Conservation (phyloP, 1,284 basidiomycete species). For the Boletus holoroseus region DNA sequence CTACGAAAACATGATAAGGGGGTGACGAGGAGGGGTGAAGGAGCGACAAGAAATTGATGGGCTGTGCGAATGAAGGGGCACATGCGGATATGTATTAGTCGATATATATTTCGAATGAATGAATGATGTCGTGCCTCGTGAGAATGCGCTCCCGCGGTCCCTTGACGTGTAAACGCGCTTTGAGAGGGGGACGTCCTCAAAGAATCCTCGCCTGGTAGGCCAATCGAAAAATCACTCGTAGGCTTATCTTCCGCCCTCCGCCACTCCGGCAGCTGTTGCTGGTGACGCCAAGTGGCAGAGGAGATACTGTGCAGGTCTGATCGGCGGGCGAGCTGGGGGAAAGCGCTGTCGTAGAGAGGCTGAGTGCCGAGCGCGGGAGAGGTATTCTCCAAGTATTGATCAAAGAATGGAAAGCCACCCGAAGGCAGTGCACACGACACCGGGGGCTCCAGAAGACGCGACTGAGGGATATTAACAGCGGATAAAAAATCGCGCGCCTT, state of each 20-base stretch:
- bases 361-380: constrained; percentile 36
- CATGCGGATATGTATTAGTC: constrained; percentile 15
- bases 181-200: constrained; percentile 29
- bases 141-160: constrained; percentile 26
- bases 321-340: constrained; percentile 27
- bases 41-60: constrained; percentile 78
- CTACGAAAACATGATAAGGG: constrained; percentile 72
- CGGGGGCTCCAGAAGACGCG: constrained; percentile 31
- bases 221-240: constrained; percentile 18
- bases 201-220: constrained; percentile 23
- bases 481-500: constrained; percentile 38
- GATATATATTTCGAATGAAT: constrained; percentile 22
- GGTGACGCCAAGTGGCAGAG: constrained; percentile 24
- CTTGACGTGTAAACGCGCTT: constrained; percentile 25
- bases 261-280: constrained; percentile 30
- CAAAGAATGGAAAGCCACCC: constrained; percentile 44
- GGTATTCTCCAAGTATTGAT: constrained; percentile 45
- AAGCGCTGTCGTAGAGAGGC: constrained; percentile 35
- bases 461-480: constrained; percentile 29
- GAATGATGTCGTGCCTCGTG: constrained; percentile 35
- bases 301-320: constrained; percentile 16
- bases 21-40: constrained; percentile 77
- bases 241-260: constrained; percentile 25
- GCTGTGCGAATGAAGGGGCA: constrained; percentile 39
- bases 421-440: constrained; percentile 31